These are phyloP conservation scores for Hypoxylon fuscum DNA, from an alignment of 495 filamentous ascomycete genomes.

Conservation along the genomic window DNA sequence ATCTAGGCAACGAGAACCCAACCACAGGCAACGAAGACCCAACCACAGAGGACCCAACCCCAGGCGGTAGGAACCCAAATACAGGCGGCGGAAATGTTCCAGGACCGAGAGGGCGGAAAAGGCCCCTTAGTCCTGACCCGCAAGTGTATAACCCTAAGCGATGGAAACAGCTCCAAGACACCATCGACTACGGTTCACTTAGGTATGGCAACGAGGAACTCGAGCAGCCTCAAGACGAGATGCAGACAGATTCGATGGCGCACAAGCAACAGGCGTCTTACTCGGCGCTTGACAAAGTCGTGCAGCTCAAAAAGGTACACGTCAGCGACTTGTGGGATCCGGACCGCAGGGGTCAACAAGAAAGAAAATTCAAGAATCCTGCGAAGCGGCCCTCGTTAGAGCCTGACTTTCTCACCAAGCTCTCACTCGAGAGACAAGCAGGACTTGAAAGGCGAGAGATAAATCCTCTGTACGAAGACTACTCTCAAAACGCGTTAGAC, in stretches of 20 bases:
- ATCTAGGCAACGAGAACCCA: too few relatives aligned
- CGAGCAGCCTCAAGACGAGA: constrained; percentile 1
- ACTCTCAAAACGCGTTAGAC: constrained; percentile 7
- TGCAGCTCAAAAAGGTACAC: background rate
- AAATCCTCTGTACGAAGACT: constrained; percentile 6
- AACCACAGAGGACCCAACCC: too few relatives aligned
- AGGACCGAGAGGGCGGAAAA: constrained; percentile 4
- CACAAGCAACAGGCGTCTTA: constrained; percentile 34
- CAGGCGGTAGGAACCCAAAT: too few relatives aligned
- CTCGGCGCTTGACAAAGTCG: constrained; percentile 28
- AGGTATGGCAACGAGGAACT: background rate
- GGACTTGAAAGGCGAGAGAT: constrained; percentile 6
- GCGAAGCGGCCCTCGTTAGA: constrained; percentile 4
- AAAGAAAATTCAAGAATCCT: constrained; percentile 1
- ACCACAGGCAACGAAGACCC: too few relatives aligned
- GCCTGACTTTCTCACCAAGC: constrained; percentile 20
- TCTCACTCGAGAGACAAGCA: constrained; percentile 26
- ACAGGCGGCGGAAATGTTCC: background rate
- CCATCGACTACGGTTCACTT: constrained; percentile 4
- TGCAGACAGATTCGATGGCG: constrained; percentile 24
- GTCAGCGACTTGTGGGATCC: constrained; percentile 29
- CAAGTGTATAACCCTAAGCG: constrained; percentile 19
- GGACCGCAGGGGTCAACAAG: constrained; percentile 12
- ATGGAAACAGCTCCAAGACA: constrained; percentile 16
- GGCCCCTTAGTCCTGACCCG: constrained; percentile 4